These are phyloP conservation scores for Cyclostephanos tholiformis DNA, from an alignment of 108 stramenopile genomes.

Conservation along the genomic window DNA sequence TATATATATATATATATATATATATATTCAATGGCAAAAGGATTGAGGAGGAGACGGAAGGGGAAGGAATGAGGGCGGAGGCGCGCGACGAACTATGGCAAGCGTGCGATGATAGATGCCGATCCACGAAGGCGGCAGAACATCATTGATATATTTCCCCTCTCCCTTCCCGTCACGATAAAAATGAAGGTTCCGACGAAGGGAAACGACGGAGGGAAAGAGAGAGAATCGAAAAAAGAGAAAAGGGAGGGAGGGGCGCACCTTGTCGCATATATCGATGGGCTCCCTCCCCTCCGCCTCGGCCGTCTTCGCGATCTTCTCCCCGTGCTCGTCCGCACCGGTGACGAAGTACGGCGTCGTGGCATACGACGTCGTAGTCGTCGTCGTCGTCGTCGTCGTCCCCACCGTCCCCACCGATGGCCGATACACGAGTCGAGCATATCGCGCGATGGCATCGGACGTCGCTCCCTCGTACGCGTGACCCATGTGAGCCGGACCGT, in stretches of 20 bases:
- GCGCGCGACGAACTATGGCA: too few species aligned
- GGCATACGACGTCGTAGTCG: conserved; percentile 78
- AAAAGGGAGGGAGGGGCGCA: conserved; percentile 22
- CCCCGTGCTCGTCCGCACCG: conserved; percentile 98
- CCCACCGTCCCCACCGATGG: conserved; percentile 31
- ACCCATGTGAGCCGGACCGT: conserved; percentile 98
- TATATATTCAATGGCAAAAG: too few species aligned
- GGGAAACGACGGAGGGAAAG: neutral
- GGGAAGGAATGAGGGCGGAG: neutral
- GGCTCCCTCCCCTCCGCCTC: conserved; percentile 78
- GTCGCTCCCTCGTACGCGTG: conserved; percentile 97
- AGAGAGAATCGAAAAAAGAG: neutral
- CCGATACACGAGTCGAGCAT: conserved; percentile 60
- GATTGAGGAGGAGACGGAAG: too few species aligned
- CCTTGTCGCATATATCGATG: conserved; percentile 93
- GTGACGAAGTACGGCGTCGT: conserved; percentile 84
- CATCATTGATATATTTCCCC: too few species aligned
- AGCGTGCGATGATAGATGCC: too few species aligned
- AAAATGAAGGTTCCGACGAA: neutral
- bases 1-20: too few species aligned
- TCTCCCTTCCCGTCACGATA: too few species aligned
- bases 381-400: conserved; percentile 86
- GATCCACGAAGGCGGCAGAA: too few species aligned
- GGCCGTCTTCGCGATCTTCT: conserved; percentile 97
- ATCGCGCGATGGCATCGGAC: conserved; percentile 92